Percentiles rank a stretch among this genome's conserved stretches.
These are phyloP conservation scores for Theobroma cacao DNA, from an alignment of 345 rosid genomes.

Conservation along the genomic window DNA sequence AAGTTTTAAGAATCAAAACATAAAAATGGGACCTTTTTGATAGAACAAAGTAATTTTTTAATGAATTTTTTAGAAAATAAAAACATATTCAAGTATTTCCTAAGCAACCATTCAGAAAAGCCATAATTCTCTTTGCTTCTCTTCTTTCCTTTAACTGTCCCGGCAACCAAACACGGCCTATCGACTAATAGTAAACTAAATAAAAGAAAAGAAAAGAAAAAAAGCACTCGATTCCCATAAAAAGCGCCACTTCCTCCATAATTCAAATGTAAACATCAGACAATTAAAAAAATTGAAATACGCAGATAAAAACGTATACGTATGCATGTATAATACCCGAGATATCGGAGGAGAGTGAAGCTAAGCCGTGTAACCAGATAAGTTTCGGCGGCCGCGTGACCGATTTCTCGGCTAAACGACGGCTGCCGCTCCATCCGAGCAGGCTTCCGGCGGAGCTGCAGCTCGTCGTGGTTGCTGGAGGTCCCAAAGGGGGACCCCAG, in stretches of 20 bases:
- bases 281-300: neutral
- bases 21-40: neutral
- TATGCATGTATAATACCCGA: conserved; percentile 51
- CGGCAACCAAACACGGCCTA: neutral
- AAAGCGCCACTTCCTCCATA: neutral
- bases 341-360: conserved; percentile 70
- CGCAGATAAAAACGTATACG: neutral
- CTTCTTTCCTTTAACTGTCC: neutral
- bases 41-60: neutral
- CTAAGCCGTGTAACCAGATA: conserved; percentile 66
- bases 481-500: neutral
- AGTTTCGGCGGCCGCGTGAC: conserved; percentile 79
- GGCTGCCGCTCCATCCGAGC: conserved; percentile 35
- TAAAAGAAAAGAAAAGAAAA: neutral
- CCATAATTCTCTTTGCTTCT: neutral
- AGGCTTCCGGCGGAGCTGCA: conserved; percentile 35
- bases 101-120: neutral
- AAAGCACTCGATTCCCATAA: neutral
- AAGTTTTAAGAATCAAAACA: neutral
- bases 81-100: neutral
- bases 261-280: neutral
- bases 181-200: neutral
- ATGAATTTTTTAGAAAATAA: neutral
- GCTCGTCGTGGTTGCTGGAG: neutral
- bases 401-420: conserved; percentile 54